phyloP scores from a whole-genome alignment of 176 grass and related monocot species.

The Carex kokanica region DNA sequence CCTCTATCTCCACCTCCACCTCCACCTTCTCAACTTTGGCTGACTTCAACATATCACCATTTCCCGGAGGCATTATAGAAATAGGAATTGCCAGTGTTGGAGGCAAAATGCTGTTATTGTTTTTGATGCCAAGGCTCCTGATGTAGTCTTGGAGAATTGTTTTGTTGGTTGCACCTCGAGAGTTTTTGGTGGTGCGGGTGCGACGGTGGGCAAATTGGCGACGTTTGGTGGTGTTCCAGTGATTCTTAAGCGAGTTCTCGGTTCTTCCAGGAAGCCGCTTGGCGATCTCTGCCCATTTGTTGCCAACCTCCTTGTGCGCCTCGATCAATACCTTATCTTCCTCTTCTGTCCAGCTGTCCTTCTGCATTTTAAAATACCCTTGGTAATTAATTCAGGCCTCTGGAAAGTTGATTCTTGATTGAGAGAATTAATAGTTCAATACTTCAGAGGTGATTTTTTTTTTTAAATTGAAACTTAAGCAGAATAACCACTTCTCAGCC shows the following conservation, averaged over 20 bases:
- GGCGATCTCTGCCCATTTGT: slow-evolving; percentile 97
- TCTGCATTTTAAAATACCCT: slow-evolving; percentile 39
- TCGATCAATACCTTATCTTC: slow-evolving; percentile 86
- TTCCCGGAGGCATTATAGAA: background rate
- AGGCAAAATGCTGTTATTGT: background rate
- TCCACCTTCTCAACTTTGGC: slow-evolving; percentile 8
- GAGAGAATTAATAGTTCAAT: background rate
- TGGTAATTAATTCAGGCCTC: background rate
- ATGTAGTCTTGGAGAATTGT: slow-evolving; percentile 85
- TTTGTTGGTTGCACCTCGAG: slow-evolving; percentile 46
- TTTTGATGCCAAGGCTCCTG: slow-evolving; percentile 47
- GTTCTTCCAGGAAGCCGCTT: slow-evolving; percentile 82
- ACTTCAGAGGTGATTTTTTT: background rate
- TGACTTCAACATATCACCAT: background rate
- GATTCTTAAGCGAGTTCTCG: slow-evolving; percentile 95
- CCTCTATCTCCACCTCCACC: slow-evolving; percentile 16
- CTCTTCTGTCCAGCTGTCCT: slow-evolving; percentile 86
- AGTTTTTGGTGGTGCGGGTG: slow-evolving; percentile 33
- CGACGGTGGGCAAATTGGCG: slow-evolving; percentile 54
- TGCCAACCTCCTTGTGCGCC: slow-evolving; percentile 77
- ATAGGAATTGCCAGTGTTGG: background rate
- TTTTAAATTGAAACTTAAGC: too few species aligned
- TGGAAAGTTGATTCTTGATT: background rate
- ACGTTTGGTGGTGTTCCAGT: slow-evolving; percentile 92
- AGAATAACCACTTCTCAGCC: too few species aligned